Conservation (phyloP, 768 basidiomycete genomes). For the Lentinula aciculospora region DNA sequence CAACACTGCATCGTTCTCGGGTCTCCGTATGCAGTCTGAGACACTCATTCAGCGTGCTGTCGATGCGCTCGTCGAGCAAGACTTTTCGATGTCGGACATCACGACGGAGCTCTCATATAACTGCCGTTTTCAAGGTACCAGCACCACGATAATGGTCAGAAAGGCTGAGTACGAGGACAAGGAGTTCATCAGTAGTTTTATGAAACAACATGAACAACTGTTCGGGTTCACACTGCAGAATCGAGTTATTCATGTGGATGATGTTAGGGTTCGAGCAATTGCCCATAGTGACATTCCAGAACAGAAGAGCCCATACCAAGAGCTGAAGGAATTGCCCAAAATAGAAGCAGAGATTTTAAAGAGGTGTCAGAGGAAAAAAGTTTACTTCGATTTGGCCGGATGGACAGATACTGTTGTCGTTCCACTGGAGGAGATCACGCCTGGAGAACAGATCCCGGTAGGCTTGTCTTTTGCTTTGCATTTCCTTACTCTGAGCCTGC, state of each 20-base stretch:
- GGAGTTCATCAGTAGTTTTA: slow-evolving; percentile 19
- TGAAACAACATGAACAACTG: not conserved
- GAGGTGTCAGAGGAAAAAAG: slow-evolving; percentile 52
- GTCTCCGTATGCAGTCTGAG: not conserved
- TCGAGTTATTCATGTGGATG: slow-evolving; percentile 29
- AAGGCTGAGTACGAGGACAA: slow-evolving; percentile 22
- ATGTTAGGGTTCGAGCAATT: slow-evolving; percentile 53
- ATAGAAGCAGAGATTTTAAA: slow-evolving; percentile 51
- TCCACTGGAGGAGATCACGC: slow-evolving; percentile 53
- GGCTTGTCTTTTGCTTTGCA: not conserved
- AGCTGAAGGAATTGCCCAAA: slow-evolving; percentile 72
- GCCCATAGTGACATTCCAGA: slow-evolving; percentile 62
- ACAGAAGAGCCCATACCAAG: slow-evolving; percentile 86
- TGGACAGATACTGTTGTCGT: slow-evolving; percentile 76
- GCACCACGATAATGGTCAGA: slow-evolving; percentile 64
- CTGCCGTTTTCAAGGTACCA: slow-evolving; percentile 43
- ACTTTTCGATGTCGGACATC: slow-evolving; percentile 50
- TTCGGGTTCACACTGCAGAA: not conserved
- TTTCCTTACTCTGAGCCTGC: not conserved
- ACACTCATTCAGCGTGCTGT: not conserved
- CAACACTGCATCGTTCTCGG: not conserved
- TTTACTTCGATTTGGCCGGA: slow-evolving; percentile 85
- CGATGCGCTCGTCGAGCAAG: slow-evolving; percentile 35
- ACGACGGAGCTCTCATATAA: slow-evolving; percentile 77
- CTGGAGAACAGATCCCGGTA: slow-evolving; percentile 57